These are phyloP conservation scores for Termitomyces sp. DNA, from an alignment of 768 basidiomycete species.

Conservation along the genomic window DNA sequence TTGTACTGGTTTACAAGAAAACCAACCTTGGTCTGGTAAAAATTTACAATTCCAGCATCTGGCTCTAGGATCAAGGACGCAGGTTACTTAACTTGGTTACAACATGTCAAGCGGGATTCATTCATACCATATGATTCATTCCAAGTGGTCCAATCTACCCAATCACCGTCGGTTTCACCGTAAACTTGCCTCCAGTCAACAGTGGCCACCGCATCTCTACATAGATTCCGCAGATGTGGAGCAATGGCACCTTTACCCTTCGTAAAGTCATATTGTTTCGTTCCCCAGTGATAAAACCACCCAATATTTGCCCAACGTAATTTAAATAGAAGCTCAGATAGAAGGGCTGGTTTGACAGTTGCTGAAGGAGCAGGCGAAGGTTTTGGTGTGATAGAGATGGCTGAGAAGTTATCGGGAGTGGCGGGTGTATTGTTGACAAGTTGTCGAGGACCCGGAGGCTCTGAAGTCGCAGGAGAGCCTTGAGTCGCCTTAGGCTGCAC, in stretches of 20 bases:
- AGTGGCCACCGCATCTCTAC: conserved; percentile 53
- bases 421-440: conserved; percentile 75
- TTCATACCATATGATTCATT: conserved; percentile 68
- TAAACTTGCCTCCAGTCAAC: conserved; percentile 76
- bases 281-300: conserved; percentile 96
- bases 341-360: conserved; percentile 43
- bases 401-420: conserved; percentile 47
- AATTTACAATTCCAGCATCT: conserved; percentile 96
- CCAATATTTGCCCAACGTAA: conserved; percentile 96
- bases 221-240: conserved; percentile 49
- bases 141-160: conserved; percentile 79
- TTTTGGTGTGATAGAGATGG: conserved; percentile 54
- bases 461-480: conserved; percentile 15
- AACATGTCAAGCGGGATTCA: background rate
- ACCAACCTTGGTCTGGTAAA: conserved; percentile 74
- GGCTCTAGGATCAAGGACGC: conserved; percentile 52
- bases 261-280: conserved; percentile 90
- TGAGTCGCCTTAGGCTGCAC: conserved; percentile 45
- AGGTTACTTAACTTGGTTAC: background rate
- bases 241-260: conserved; percentile 65
- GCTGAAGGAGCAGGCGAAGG: conserved; percentile 62
- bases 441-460: conserved; percentile 51
- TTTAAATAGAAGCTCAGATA: conserved; percentile 63
- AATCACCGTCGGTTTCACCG: conserved; percentile 32
- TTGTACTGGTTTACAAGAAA: background rate